phyloP scores from a whole-genome alignment of 2,329 filamentous ascomycete genomes.

The Xylaria sp. region DNA sequence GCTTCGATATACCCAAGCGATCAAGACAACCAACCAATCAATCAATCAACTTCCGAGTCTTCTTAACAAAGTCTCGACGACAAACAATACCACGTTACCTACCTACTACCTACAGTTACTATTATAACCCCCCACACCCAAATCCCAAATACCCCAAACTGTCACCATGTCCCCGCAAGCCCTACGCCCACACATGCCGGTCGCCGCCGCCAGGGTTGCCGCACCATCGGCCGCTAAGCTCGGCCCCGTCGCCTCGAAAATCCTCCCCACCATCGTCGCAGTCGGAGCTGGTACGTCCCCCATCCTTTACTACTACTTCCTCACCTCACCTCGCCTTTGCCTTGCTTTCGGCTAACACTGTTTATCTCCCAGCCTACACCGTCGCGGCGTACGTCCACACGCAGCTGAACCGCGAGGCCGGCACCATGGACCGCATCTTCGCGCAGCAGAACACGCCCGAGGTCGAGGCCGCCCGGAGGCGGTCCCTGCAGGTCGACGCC shows the following conservation, averaged over 20 bases:
- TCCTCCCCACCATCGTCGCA: conserved; percentile 22
- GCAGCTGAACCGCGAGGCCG: conserved; percentile 27
- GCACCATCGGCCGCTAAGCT: conserved; percentile 19
- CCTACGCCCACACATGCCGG: conserved; percentile 29
- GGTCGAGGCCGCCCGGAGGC: conserved; percentile 31
- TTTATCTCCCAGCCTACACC: conserved; percentile 22
- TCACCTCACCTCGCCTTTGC: neutral
- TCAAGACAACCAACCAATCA: conserved; percentile 15
- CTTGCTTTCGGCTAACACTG: conserved; percentile 15
- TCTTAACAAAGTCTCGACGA: too few relatives aligned
- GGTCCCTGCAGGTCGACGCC: conserved; percentile 28
- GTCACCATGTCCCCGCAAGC: conserved; percentile 22
- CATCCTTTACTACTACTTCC: neutral
- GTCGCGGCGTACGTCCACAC: conserved; percentile 30
- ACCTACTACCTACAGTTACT: conserved; percentile 19
- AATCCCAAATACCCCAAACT: conserved; percentile 3
- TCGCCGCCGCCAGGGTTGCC: conserved; percentile 24
- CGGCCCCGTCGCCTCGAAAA: conserved; percentile 25
- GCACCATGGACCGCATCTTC: conserved; percentile 34
- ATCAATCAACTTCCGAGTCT: conserved; percentile 2
- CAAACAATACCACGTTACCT: too few relatives aligned
- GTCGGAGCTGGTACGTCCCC: conserved; percentile 20
- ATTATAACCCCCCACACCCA: conserved; percentile 7
- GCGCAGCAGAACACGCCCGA: conserved; percentile 38
- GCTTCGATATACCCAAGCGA: conserved; percentile 19